phyloP scores from a whole-genome alignment of 2,329 filamentous ascomycete species.

The Diaporthe ilicicola region DNA sequence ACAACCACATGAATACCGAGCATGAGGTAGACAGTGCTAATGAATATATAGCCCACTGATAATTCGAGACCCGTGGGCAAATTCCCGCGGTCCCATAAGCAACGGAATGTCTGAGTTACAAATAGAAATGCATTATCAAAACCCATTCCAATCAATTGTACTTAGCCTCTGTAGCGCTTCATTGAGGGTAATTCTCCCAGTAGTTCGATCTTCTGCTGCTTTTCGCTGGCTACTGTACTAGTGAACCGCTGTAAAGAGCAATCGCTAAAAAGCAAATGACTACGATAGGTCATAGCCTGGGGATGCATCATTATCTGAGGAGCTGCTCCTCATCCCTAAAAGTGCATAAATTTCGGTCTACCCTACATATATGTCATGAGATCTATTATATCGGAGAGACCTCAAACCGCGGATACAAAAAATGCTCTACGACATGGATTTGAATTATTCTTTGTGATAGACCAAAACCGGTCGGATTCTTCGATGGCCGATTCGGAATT shows the following conservation, averaged over 20 bases:
- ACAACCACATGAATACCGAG: neutral
- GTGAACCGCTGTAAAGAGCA: neutral
- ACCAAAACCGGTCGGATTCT: neutral
- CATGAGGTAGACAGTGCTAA: neutral
- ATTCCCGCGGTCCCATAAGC: neutral
- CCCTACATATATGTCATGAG: too few species aligned
- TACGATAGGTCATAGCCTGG: too few species aligned
- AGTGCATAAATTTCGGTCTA: too few species aligned
- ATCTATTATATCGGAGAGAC: neutral
- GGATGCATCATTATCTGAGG: too few species aligned
- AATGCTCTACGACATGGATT: neutral
- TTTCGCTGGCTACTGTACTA: neutral
- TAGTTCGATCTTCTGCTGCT: neutral
- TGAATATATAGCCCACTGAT: neutral
- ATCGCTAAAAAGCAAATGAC: too few species aligned
- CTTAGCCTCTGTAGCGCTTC: neutral
- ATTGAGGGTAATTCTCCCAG: neutral
- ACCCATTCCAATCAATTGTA: neutral
- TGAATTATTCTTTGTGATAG: neutral
- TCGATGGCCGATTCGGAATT: neutral
- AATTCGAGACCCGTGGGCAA: neutral
- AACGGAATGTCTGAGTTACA: neutral
- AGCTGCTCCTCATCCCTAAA: too few species aligned
- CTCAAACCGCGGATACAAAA: neutral
- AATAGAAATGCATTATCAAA: neutral